Conservation (phyloP, 352 stramenopile genomes). For the Phytophthora lateralis region DNA sequence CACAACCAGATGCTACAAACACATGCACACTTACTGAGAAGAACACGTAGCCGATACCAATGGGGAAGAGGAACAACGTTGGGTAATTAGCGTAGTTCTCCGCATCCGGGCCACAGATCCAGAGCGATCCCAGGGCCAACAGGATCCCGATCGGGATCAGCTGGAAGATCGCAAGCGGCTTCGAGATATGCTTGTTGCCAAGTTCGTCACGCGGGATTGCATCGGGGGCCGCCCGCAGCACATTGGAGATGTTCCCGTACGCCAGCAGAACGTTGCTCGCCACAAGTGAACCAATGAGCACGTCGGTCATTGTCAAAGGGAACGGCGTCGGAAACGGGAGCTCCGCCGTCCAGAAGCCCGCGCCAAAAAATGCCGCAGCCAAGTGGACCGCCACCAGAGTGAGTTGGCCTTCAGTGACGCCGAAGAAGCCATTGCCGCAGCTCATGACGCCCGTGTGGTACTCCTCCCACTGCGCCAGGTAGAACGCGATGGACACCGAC, state of each 20-base stretch:
- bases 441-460: slow-evolving; percentile 91
- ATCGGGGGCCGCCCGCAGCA: slow-evolving; percentile 57
- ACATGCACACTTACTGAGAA: slow-evolving; percentile 62
- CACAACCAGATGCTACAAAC: background rate
- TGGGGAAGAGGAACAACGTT: slow-evolving; percentile 77
- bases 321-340: slow-evolving; percentile 33
- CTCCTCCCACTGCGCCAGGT: slow-evolving; percentile 89
- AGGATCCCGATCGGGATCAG: slow-evolving; percentile 74
- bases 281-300: slow-evolving; percentile 63
- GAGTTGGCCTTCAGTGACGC: slow-evolving; percentile 86
- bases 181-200: slow-evolving; percentile 86
- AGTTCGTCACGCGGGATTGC: slow-evolving; percentile 70
- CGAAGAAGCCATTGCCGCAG: slow-evolving; percentile 85
- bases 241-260: slow-evolving; percentile 77
- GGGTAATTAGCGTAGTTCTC: slow-evolving; percentile 73
- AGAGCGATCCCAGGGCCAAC: slow-evolving; percentile 61
- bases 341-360: slow-evolving; percentile 56
- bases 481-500: slow-evolving; percentile 83
- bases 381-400: slow-evolving; percentile 76
- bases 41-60: slow-evolving; percentile 85
- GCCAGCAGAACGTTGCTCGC: slow-evolving; percentile 80
- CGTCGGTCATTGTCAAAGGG: slow-evolving; percentile 49
- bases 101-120: slow-evolving; percentile 73
- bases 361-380: slow-evolving; percentile 56
- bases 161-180: slow-evolving; percentile 77